Evolutionary conservation across 2,329 filamentous ascomycete genomes (phyloP).

Genomic region (Xylariomycetidae sp.): DNA sequence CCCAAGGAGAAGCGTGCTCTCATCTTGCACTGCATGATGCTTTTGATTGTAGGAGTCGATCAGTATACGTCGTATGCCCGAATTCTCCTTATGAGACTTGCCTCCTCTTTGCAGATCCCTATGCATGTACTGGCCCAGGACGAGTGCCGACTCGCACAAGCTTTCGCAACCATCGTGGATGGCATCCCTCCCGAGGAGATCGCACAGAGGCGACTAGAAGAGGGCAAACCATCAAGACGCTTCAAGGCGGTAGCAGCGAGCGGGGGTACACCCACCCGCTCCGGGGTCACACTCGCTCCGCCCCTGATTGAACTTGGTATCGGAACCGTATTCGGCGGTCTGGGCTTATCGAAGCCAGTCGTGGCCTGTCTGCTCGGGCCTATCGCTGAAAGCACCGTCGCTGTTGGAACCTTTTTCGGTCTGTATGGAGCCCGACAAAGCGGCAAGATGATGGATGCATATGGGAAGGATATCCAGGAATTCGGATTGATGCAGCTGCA

Average conservation of each 20-base stretch:
- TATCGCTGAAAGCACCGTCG: slow-evolving; percentile 71
- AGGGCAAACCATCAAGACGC: slow-evolving; percentile 59
- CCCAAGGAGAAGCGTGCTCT: slow-evolving; percentile 58
- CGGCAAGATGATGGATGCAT: slow-evolving; percentile 82
- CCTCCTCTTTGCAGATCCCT: slow-evolving; percentile 67
- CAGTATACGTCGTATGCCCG: slow-evolving; percentile 73
- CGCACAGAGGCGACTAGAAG: slow-evolving; percentile 57
- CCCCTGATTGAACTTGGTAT: slow-evolving; percentile 75
- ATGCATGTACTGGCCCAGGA: slow-evolving; percentile 61
- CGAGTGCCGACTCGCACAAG: slow-evolving; percentile 70
- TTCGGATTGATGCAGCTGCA: slow-evolving; percentile 79
- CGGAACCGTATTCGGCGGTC: slow-evolving; percentile 71
- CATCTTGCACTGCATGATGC: slow-evolving; percentile 66
- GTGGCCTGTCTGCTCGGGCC: slow-evolving; percentile 76
- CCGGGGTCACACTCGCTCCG: slow-evolving; percentile 63
- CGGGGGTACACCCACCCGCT: too few species aligned
- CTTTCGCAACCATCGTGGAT: slow-evolving; percentile 70
- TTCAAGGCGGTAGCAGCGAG: too few species aligned
- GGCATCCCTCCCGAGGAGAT: slow-evolving; percentile 64
- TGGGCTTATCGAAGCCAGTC: slow-evolving; percentile 68
- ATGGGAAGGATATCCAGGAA: slow-evolving; percentile 79
- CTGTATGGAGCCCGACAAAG: slow-evolving; percentile 85
- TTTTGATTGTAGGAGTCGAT: slow-evolving; percentile 71
- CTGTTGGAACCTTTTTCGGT: slow-evolving; percentile 83
- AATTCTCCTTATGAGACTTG: slow-evolving; percentile 63